Conservation (phyloP, 2,329 filamentous ascomycete genomes). For the Stachybotrys echinatus region DNA sequence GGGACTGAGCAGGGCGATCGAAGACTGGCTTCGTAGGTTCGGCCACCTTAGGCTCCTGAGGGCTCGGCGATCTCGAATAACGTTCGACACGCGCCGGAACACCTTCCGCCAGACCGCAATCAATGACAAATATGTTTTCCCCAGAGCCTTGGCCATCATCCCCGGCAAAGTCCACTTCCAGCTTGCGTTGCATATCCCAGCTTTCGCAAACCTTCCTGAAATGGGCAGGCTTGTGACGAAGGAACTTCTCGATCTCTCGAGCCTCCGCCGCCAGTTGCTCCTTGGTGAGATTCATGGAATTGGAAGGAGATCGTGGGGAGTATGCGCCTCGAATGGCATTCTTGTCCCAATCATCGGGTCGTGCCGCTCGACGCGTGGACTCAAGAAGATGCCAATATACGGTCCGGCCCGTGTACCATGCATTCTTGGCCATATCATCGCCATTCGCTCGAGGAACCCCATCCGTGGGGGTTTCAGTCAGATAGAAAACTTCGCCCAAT, state of each 20-base stretch:
- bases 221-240: slow-evolving; percentile 67
- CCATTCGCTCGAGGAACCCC: slow-evolving; percentile 41
- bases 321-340: slow-evolving; percentile 67
- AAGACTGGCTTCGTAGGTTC: neutral
- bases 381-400: slow-evolving; percentile 80
- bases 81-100: slow-evolving; percentile 38
- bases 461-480: slow-evolving; percentile 64
- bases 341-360: slow-evolving; percentile 67
- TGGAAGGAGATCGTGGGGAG: slow-evolving; percentile 72
- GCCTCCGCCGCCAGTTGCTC: slow-evolving; percentile 73
- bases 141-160: slow-evolving; percentile 73
- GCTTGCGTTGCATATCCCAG: slow-evolving; percentile 85
- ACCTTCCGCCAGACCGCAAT: slow-evolving; percentile 62
- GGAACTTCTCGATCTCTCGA: slow-evolving; percentile 72
- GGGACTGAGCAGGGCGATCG: slow-evolving; percentile 12
- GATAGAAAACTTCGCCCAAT: slow-evolving; percentile 83
- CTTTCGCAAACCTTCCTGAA: slow-evolving; percentile 74
- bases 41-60: slow-evolving; percentile 8
- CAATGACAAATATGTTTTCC: slow-evolving; percentile 70
- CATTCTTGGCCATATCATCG: slow-evolving; percentile 57
- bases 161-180: slow-evolving; percentile 85
- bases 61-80: slow-evolving; percentile 30
- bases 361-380: slow-evolving; percentile 65
- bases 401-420: slow-evolving; percentile 76
- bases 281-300: slow-evolving; percentile 64